Percentiles rank a stretch among this genome's conserved stretches.
phyloP scores from a whole-genome alignment of 371 early-diverging fungal genomes.

The Syncephalastrum monosporum region DNA sequence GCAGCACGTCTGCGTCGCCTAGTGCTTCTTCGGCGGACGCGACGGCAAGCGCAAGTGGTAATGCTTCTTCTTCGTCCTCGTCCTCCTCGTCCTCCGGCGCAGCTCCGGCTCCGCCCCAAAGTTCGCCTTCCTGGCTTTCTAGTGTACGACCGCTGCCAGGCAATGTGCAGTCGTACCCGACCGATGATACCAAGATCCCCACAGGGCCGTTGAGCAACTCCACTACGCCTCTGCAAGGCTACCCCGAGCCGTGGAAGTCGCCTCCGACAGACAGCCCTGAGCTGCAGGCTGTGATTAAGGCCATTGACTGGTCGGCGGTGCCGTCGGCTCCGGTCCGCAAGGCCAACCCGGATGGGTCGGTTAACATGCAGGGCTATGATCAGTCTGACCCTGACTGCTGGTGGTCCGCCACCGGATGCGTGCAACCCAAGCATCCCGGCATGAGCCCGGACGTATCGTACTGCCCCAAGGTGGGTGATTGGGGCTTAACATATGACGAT shows the following conservation, averaged over 20 bases:
- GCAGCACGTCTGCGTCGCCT: no score
- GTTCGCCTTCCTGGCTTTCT: constrained; percentile 22
- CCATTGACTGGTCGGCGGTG: constrained; percentile 43
- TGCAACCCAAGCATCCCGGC: constrained; percentile 13
- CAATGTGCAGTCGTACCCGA: constrained; percentile 11
- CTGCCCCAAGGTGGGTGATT: constrained; percentile 20
- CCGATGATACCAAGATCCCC: constrained; percentile 17
- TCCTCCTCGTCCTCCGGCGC: no score
- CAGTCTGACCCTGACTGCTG: constrained; percentile 23
- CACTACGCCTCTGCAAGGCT: constrained; percentile 9
- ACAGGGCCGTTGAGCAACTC: constrained; percentile 24
- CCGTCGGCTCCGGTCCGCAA: constrained; percentile 31
- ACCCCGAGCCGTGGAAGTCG: constrained; percentile 20
- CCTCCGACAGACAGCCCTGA: constrained; percentile 27
- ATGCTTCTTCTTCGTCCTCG: no score
- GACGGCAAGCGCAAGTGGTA: no score
- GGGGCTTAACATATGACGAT: constrained; percentile 23
- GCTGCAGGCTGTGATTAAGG: constrained; percentile 30
- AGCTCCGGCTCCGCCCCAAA: no score
- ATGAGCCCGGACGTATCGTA: constrained; percentile 21
- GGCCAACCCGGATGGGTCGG: constrained; percentile 16
- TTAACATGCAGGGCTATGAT: constrained; percentile 20
- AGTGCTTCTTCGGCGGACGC: no score
- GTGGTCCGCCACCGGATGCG: constrained; percentile 24
- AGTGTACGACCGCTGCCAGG: constrained; percentile 10